Percentiles rank a stretch among this genome's conserved stretches.
These are phyloP conservation scores for Corchorus capsularis DNA, from an alignment of 345 rosid genomes.

Conservation along the genomic window DNA sequence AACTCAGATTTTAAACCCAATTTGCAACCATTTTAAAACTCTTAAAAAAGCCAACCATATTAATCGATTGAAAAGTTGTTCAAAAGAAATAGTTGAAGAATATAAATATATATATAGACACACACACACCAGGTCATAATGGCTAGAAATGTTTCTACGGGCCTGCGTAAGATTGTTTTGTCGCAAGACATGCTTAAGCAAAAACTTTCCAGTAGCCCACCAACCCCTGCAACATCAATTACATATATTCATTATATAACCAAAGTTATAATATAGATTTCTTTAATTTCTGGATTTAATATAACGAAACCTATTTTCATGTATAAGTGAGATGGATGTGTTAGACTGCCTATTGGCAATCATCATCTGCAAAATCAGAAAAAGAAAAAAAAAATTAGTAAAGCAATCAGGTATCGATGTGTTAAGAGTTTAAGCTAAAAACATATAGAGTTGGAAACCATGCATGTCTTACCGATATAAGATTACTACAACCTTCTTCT, in stretches of 20 bases:
- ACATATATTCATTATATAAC: background rate
- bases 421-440: too few relatives aligned
- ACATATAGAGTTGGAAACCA: too few relatives aligned
- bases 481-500: too few relatives aligned
- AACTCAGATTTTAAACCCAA: too few relatives aligned
- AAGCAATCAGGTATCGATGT: too few relatives aligned
- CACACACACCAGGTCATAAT: constrained; percentile 84
- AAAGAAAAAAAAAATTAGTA: background rate
- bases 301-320: constrained; percentile 56
- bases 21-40: too few relatives aligned
- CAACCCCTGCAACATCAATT: constrained; percentile 60
- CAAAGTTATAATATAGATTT: background rate
- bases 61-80: too few relatives aligned
- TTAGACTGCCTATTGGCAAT: constrained; percentile 18
- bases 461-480: too few relatives aligned
- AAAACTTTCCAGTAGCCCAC: constrained; percentile 93
- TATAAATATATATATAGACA: too few relatives aligned
- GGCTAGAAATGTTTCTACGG: constrained; percentile 83
- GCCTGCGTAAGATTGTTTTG: constrained; percentile 85
- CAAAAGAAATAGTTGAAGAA: too few relatives aligned
- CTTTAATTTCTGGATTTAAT: background rate
- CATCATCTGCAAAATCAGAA: constrained; percentile 5
- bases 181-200: constrained; percentile 69
- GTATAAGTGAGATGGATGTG: constrained; percentile 37
- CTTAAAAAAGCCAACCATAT: too few relatives aligned